phyloP scores from a whole-genome alignment of 495 filamentous ascomycete genomes.

The Thermothielavioides terrestris region DNA sequence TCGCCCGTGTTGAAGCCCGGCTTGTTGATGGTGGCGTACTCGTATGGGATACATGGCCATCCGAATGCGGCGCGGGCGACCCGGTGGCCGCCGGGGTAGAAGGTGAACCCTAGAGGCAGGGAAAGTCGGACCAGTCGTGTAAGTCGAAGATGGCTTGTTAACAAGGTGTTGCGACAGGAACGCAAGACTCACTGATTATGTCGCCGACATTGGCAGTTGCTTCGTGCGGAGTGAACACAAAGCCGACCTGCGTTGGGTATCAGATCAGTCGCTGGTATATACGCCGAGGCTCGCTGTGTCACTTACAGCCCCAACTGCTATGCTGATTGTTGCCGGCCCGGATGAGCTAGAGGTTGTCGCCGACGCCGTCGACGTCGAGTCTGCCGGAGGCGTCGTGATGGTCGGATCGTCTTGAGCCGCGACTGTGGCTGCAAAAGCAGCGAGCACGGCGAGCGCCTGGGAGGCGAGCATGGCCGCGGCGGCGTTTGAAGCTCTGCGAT shows the following conservation, averaged over 20 bases:
- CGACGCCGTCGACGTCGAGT: not conserved
- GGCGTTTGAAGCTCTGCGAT: not conserved
- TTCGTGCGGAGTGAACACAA: conserved; percentile 28
- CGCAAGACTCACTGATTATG: conserved; percentile 25
- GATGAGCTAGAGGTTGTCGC: conserved; percentile 7
- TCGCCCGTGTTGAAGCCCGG: conserved; percentile 43
- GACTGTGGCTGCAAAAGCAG: not conserved
- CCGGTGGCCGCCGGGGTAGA: conserved; percentile 52
- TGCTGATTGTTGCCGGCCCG: conserved; percentile 15
- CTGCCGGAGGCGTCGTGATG: not conserved
- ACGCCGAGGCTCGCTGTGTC: not conserved
- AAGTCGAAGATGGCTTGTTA: not conserved
- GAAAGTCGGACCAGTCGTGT: too few relatives aligned
- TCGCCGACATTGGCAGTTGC: conserved; percentile 30
- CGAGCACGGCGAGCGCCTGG: conserved; percentile 1
- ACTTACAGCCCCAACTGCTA: conserved; percentile 29
- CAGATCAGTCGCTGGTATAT: not conserved
- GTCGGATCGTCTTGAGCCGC: conserved; percentile 2
- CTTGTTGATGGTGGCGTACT: conserved; percentile 33
- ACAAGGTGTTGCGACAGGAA: not conserved
- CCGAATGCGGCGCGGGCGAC: conserved; percentile 48
- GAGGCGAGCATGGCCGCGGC: conserved; percentile 7
- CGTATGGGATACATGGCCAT: conserved; percentile 52
- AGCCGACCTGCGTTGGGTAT: conserved; percentile 23
- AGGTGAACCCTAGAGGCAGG: conserved; percentile 37